Conservation (phyloP, 495 filamentous ascomycete species). For the Penicillium soppii region DNA sequence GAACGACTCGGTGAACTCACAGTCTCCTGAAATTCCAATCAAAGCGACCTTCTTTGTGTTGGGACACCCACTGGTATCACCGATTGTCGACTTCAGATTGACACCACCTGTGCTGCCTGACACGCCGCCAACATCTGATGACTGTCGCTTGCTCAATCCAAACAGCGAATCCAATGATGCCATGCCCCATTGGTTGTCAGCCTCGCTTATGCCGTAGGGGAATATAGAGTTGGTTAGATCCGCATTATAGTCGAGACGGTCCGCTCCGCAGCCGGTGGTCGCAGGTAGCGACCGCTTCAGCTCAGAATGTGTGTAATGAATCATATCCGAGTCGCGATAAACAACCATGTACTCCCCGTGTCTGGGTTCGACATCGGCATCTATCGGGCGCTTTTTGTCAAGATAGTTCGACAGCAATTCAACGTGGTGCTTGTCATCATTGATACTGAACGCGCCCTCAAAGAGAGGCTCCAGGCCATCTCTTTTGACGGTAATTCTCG, state of each 20-base stretch:
- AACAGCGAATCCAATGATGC: conserved; percentile 57
- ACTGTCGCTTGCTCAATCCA: conserved; percentile 51
- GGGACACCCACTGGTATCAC: conserved; percentile 78
- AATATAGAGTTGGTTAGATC: conserved; percentile 67
- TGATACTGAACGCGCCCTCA: conserved; percentile 83
- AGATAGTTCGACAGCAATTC: conserved; percentile 74
- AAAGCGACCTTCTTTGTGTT: conserved; percentile 84
- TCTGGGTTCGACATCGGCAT: conserved; percentile 62
- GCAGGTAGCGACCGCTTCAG: conserved; percentile 47
- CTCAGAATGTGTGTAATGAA: conserved; percentile 45
- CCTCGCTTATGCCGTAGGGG: conserved; percentile 34
- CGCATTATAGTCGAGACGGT: conserved; percentile 69
- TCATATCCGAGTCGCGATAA: conserved; percentile 86
- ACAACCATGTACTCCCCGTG: conserved; percentile 83
- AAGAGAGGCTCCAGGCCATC: conserved; percentile 83
- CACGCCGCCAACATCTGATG: conserved; percentile 49
- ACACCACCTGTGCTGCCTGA: conserved; percentile 78
- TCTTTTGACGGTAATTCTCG: conserved; percentile 69
- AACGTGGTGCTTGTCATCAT: conserved; percentile 83
- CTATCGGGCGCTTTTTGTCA: conserved; percentile 68
- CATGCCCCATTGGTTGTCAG: conserved; percentile 48
- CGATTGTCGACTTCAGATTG: conserved; percentile 79
- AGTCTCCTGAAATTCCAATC: conserved; percentile 91
- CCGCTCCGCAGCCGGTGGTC: conserved; percentile 56
- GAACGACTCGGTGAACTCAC: conserved; percentile 75